Evolutionary conservation across 345 rosid genomes (phyloP), one percentile per base, ranked within the genome.

Genomic region (Euphorbia lathyris): DNA sequence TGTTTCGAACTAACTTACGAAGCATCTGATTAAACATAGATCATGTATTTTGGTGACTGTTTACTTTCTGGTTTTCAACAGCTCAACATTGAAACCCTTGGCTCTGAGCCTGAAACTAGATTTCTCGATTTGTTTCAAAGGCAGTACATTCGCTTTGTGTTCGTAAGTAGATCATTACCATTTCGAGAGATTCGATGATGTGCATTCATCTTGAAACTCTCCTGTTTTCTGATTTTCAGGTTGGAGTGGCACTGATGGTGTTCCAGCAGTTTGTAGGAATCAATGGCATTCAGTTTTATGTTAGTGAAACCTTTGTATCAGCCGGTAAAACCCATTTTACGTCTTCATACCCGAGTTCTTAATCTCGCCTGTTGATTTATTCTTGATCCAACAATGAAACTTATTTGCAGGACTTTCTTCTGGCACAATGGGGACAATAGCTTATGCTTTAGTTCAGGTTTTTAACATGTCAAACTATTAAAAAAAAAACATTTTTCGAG

Each of bases 181-280:
- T 19, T 51, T 19, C 3, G 56, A 45, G 40, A 8, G 16, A 40
- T 36, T 70, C 6, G 9, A 29, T 30, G 36, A 7, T n/a, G 45
- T 40, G 25, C 59, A n/a, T 51, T 32, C 43, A 6, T 47, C 14
- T 43, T 25, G 14, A 23, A 26, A 3, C 26, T 63, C 48, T 69
- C 60, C 13, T 40, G 57, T 13, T 32, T 29, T 72, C 22, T 47
- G 62, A 20, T 66, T 38, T 69, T 61, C 69, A 94, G 98, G 90
- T 89, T 60, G 98, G 91, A 45, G 93, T 94, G 52, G 88, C 90
- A 36, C 73, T 94, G 57, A 91, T 94, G 98, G 83, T 85, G 26
- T 87, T 85, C 81, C 98, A 94, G 80, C 98, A 94, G 66, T 88
- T 87, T 64, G 89, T 78, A 63, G 98, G 98, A 51, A 83, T 91